A percentile compares a stretch with the other conserved stretches of the same genome.
Conservation (phyloP, 257 asterid species). For the Mitragyna speciosa region DNA sequence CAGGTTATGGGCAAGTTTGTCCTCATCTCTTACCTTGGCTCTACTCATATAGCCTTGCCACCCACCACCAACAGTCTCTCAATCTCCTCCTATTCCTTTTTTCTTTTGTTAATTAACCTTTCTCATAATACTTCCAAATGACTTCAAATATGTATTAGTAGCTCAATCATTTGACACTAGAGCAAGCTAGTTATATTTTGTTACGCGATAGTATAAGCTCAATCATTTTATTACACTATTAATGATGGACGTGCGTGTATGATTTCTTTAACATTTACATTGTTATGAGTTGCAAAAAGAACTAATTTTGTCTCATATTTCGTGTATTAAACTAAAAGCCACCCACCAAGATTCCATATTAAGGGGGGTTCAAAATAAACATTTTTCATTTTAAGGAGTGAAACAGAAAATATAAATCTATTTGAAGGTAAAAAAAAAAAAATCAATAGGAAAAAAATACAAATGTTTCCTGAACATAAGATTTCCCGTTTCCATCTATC, state of each 20-base stretch:
- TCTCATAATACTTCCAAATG: neutral
- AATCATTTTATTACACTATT: too few species aligned
- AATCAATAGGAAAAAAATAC: too few species aligned
- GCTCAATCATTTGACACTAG: neutral
- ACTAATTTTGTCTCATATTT: neutral
- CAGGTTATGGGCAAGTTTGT: slow-evolving; percentile 24
- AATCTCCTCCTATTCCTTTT: neutral
- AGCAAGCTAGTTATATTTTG: neutral
- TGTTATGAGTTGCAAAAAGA: too few species aligned
- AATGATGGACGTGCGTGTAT: neutral
- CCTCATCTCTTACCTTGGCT: slow-evolving; percentile 15
- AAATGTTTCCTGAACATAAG: too few species aligned
- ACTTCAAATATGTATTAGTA: neutral
- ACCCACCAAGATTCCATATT: neutral
- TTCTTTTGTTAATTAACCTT: neutral
- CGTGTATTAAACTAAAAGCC: neutral
- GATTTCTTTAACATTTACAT: too few species aligned
- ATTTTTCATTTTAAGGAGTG: too few species aligned
- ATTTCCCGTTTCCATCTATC: too few species aligned
- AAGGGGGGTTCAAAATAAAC: neutral
- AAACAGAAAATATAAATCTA: too few species aligned
- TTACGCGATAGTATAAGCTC: too few species aligned
- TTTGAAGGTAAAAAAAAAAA: too few species aligned
- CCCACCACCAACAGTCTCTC: neutral
- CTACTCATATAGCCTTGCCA: slow-evolving; percentile 14